Conservation (phyloP, 1,284 basidiomycete genomes). For the Phlebopus sp. region DNA sequence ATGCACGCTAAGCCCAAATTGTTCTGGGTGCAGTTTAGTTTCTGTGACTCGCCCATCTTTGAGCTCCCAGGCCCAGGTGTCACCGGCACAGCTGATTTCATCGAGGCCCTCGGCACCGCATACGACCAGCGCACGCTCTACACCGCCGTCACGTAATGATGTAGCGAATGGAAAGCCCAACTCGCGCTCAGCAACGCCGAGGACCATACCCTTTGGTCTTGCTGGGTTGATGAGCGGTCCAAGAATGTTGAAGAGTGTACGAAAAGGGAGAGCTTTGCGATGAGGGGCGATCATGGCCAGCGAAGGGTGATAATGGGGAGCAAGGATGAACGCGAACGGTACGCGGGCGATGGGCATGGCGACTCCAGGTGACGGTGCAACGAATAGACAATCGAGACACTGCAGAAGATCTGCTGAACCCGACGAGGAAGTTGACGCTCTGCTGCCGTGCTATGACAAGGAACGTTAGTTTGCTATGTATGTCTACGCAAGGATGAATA, state of each 20-base stretch:
- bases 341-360: constrained; percentile 56
- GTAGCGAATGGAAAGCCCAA: constrained; percentile 86
- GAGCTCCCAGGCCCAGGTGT: constrained; percentile 77
- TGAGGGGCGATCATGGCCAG: constrained; percentile 84
- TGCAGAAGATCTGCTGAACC: constrained; percentile 94
- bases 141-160: constrained; percentile 66
- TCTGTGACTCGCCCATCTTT: constrained; percentile 53
- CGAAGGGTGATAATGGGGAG: constrained; percentile 90
- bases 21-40: constrained; percentile 48
- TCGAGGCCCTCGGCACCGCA: constrained; percentile 92
- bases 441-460: constrained; percentile 76
- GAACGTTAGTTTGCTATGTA: neutral
- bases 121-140: constrained; percentile 86
- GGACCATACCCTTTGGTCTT: constrained; percentile 79
- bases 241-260: constrained; percentile 96
- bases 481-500: neutral
- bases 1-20: constrained; percentile 75
- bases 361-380: constrained; percentile 57
- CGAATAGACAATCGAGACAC: constrained; percentile 80
- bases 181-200: constrained; percentile 85
- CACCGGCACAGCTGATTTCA: constrained; percentile 91
- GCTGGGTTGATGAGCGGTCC: constrained; percentile 96
- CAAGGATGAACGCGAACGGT: constrained; percentile 92
- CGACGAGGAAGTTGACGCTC: constrained; percentile 92
- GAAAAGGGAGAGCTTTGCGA: constrained; percentile 87